phyloP scores from a whole-genome alignment of 305 asterid genomes.

The Solanum chacoense region DNA sequence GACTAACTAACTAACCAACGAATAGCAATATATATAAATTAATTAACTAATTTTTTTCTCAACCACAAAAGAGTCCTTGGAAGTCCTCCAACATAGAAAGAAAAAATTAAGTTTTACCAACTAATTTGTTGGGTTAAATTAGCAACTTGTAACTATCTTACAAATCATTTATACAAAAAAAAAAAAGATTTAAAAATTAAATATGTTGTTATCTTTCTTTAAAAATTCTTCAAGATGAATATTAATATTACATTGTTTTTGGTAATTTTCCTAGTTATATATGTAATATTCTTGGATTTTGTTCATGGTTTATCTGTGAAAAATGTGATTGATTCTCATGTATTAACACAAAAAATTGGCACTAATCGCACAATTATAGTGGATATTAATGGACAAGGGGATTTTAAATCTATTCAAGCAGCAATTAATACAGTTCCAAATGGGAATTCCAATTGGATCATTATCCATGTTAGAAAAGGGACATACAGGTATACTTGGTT shows the following conservation, averaged over 20 bases:
- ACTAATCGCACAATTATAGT: constrained; percentile 34
- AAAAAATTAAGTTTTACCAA: background rate
- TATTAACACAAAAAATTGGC: constrained; percentile 30
- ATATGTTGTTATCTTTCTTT: background rate
- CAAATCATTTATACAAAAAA: background rate
- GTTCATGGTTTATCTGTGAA: constrained; percentile 29
- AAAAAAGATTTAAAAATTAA: background rate
- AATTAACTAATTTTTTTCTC: background rate
- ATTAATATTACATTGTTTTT: background rate
- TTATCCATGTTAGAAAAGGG: constrained; percentile 60
- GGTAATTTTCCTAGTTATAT: constrained; percentile 9
- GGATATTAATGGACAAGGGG: constrained; percentile 50
- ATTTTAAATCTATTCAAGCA: constrained; percentile 54
- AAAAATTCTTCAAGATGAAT: constrained; percentile 3
- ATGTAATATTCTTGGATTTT: constrained; percentile 14
- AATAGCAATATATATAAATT: background rate
- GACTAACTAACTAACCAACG: background rate
- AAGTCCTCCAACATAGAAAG: background rate
- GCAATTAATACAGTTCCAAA: constrained; percentile 68
- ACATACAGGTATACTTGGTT: constrained; percentile 39
- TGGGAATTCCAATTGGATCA: constrained; percentile 52
- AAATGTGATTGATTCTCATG: constrained; percentile 35
- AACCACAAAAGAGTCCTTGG: constrained; percentile 1
- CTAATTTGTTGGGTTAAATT: background rate
- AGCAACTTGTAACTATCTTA: background rate